These are phyloP conservation scores for Podospora didyma DNA, from an alignment of 495 filamentous ascomycete genomes.

Conservation along the genomic window DNA sequence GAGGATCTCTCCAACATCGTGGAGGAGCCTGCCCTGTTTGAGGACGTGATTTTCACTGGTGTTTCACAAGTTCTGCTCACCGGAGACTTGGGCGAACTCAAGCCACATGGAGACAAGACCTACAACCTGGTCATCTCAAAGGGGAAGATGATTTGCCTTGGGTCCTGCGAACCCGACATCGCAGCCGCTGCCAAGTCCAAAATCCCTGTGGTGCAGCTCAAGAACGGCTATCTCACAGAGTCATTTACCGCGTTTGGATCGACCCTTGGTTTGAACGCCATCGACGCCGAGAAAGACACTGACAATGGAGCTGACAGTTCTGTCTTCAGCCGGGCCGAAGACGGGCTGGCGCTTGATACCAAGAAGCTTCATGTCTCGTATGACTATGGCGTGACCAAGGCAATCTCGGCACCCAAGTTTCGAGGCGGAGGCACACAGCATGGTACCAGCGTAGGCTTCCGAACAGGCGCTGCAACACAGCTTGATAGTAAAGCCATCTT, in stretches of 20 bases:
- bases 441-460: slow-evolving; percentile 45
- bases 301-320: slow-evolving; percentile 37
- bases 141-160: slow-evolving; percentile 49
- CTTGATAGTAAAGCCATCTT: slow-evolving; percentile 36
- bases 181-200: slow-evolving; percentile 23
- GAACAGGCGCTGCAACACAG: slow-evolving; percentile 31
- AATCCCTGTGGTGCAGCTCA: slow-evolving; percentile 38
- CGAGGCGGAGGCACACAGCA: slow-evolving; percentile 31
- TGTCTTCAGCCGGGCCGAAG: slow-evolving; percentile 42
- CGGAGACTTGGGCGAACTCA: neutral
- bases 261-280: slow-evolving; percentile 53
- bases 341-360: slow-evolving; percentile 40
- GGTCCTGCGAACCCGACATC: slow-evolving; percentile 36
- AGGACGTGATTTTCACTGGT: slow-evolving; percentile 46
- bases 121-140: slow-evolving; percentile 38
- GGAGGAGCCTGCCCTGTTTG: slow-evolving; percentile 29
- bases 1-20: slow-evolving; percentile 25
- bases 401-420: slow-evolving; percentile 41
- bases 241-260: slow-evolving; percentile 53
- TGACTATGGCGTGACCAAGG: slow-evolving; percentile 43
- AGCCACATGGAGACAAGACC: slow-evolving; percentile 8
- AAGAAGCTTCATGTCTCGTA: slow-evolving; percentile 41
- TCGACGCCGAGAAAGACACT: slow-evolving; percentile 48
- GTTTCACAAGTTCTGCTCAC: slow-evolving; percentile 39
- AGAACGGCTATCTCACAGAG: slow-evolving; percentile 52